Base-by-base conservation (phyloP, 805 yeast genomes). In the Starmerella davenportii region DNA sequence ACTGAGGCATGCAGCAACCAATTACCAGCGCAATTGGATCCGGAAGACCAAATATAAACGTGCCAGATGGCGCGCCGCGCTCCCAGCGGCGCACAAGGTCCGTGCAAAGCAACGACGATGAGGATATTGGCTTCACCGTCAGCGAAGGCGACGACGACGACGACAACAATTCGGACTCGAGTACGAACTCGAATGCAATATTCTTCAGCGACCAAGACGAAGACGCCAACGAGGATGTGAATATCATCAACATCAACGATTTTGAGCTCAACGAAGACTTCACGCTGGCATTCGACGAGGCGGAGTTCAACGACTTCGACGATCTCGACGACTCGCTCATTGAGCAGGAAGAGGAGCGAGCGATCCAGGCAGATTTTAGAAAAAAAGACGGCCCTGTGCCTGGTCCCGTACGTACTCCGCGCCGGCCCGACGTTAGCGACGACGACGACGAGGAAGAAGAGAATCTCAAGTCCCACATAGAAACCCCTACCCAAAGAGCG, bases 81-180 rank as follows among this genome's bases (percentile, higher is more conserved):
- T 23, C 25, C 11, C 25, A 23, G 11, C 25, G 25, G 25, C 25
- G 9, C 25, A 23, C 25, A 23, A 23, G 11, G 11, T 11, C 25
- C 7, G 7, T 7, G 9, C 25, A 23, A 11, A 23, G 25, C 25
- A 7, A 23, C 9, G 25, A 29, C 13, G 35, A 32, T 18, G 35
- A 32, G 23, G 35, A 32, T 32, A 20, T 32, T 11, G 48, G 48
- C n/a, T 42, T 38, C 34, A 47, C 57, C 8, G 62, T 64, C 34
- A 70, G 70, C 34, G 79, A 72, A 51, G 79, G 72, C 54, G 62
- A 72, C 20, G 79, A 79, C 17, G 79, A 73, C 52, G 78, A 69
- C 33, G 35, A 31, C 20, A 45, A 41, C 27, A 19, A 34, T 21
- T 35, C 42, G 16, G 42, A 39, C 18, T 31, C 45, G 25, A 34